Base-by-base conservation (phyloP, 352 stramenopile genomes). In the Pythium rishiriense region DNA sequence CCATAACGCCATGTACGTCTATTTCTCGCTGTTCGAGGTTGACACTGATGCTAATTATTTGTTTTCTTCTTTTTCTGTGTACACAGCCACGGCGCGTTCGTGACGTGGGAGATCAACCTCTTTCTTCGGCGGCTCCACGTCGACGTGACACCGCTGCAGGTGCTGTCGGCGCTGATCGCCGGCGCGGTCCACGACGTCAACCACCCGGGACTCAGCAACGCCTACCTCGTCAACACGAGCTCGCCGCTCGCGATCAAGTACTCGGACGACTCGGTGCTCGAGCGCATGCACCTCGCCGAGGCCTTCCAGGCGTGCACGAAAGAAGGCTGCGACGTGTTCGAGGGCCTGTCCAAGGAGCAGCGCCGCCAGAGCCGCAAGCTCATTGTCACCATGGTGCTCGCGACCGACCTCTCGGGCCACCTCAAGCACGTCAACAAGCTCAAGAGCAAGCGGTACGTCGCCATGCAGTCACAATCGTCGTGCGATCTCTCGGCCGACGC, bases 201-300 rank as follows among this genome's bases (percentile, higher is more conserved):
- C 47, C 95, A 98, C 69, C 86, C 89, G 0, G 95, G 95, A 11
- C 83, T 94, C 17, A 98, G 87, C 65, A 98, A 98, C 73, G 72
- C 75, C 33, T 98, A 95, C 69, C 77, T 98, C 15, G 73, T 97
- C 15, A 85, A 81, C 35, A 96, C 88, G 19, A 85, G 66, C 48
- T 87, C 85, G 12, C 82, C 93, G 15, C 67, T 98, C 24, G 93
- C 93, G 37, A 83, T 98, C 62, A 86, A 88, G 47, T 98, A 98
- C 76, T 97, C 96, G 66, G 94, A 97, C 56, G 81, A 94, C 61
- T 93, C 86, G 31, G 88, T 97, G n/a, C 76, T 98, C n/a, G 83
- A 92, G 62, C 74, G 81, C 15, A 91, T 91, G 81, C 83, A 92
- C 57, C 60, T 92, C 11, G 81, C 83, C 21, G 79, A 90, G 41